phyloP scores from a whole-genome alignment of 164 flowering plant genomes.

The Stephania japonica region DNA sequence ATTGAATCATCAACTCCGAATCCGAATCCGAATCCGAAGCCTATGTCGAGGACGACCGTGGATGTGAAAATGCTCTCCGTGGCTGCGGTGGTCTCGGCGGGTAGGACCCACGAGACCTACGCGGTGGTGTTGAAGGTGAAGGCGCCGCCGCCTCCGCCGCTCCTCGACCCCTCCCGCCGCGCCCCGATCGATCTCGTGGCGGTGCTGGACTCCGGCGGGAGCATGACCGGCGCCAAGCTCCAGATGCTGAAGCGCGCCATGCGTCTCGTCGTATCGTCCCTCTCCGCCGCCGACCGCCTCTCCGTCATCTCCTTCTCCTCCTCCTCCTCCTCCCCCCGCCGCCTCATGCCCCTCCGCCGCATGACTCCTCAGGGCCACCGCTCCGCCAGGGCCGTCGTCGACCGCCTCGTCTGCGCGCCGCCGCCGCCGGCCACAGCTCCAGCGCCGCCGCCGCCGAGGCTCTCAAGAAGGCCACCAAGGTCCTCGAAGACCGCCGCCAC shows the following conservation, averaged over 20 bases:
- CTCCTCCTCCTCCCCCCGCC: slow-evolving; percentile 35
- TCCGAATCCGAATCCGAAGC: neutral
- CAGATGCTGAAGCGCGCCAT: slow-evolving; percentile 58
- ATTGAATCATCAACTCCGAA: slow-evolving; percentile 21
- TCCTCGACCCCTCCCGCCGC: slow-evolving; percentile 32
- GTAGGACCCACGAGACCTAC: slow-evolving; percentile 50
- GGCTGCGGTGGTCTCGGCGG: slow-evolving; percentile 50
- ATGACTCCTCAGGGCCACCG: slow-evolving; percentile 77
- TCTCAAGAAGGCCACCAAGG: slow-evolving; percentile 64
- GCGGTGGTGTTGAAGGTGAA: slow-evolving; percentile 65
- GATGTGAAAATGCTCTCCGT: slow-evolving; percentile 54
- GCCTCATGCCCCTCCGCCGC: slow-evolving; percentile 58
- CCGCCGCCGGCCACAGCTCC: slow-evolving; percentile 36
- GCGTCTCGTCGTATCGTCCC: slow-evolving; percentile 56
- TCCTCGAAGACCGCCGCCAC: slow-evolving; percentile 83
- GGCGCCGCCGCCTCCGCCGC: slow-evolving; percentile 42
- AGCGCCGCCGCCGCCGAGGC: slow-evolving; percentile 58
- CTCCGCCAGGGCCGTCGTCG: slow-evolving; percentile 57
- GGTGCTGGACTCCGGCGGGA: slow-evolving; percentile 61
- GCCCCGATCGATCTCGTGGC: slow-evolving; percentile 80
- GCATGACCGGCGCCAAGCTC: slow-evolving; percentile 41
- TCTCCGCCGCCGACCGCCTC: slow-evolving; percentile 63
- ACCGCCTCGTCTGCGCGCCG: slow-evolving; percentile 52
- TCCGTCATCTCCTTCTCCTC: slow-evolving; percentile 73
- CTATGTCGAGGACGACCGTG: slow-evolving; percentile 22